Base-by-base conservation (phyloP, 2,329 filamentous ascomycete genomes). In the Sordariomycetes sp. region DNA sequence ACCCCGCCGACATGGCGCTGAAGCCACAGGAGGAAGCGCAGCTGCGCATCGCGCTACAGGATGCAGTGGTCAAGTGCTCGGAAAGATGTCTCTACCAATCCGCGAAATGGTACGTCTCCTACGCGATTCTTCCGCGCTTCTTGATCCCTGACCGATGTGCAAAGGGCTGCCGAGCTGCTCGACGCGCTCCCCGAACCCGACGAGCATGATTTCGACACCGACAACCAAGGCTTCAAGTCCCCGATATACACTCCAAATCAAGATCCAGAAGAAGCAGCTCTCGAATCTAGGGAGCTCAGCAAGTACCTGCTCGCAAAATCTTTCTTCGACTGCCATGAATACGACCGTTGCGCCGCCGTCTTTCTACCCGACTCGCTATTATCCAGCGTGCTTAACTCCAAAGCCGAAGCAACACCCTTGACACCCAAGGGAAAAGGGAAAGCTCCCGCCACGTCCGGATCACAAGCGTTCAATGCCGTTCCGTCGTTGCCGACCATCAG, bases 21-120 rank as follows among this genome's bases (percentile, higher is more conserved):
- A 74, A 64, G 38, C 59, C 68, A 35, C 62, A 69, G 41, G 74
- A 79, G 40, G 64, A 69, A 29, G 60, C 65, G 33, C 80, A 86
- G 51, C 66, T 93, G 40, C 77, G 82, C 50, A 72, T 70, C 24
- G 76, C 85, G 21, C 70, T 95, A 28, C 86, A 94, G 55, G 82
- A 87, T 49, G 86, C 90, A 20, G 81, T 92, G 4, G 71, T 92
- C 17, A 87, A 87, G 53, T 96, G 88, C 63, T 94, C 87, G 2
- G 92, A 98, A 55, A 72, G 92, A 55, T 94, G 92, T 57, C 72
- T 98, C 10, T 96, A 95, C 52, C 88, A 95, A 50, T 92, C 90
- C 6, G 82, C 92, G 19, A 96, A 96, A 77, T 98, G 92, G 92
- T 94, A 55, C 37, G 48, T 32, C n/a, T n/a, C 9, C 17, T 14